Percentiles rank a stretch among this genome's conserved stretches.
Evolutionary conservation across 768 basidiomycete species (phyloP).

Genomic region (Ramaria rubella): DNA sequence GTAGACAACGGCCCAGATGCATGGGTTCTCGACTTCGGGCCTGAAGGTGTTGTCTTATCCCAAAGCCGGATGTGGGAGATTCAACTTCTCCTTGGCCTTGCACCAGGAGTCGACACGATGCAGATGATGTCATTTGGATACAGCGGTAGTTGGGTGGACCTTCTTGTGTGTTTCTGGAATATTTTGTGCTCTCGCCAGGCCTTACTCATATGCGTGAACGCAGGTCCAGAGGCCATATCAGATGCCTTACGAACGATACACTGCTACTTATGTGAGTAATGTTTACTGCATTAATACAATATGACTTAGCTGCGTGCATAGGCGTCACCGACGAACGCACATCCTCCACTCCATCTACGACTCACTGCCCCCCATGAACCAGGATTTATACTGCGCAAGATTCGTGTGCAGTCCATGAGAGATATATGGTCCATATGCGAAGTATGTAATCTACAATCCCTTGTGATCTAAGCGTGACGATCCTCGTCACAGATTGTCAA

Average conservation of each 20-base stretch:
- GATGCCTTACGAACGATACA: slow-evolving; percentile 53
- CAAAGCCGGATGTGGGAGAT: slow-evolving; percentile 71
- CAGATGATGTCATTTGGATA: slow-evolving; percentile 30
- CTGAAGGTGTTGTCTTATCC: slow-evolving; percentile 63
- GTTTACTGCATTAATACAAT: neutral
- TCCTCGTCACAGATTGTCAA: slow-evolving; percentile 49
- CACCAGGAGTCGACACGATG: slow-evolving; percentile 35
- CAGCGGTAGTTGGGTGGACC: slow-evolving; percentile 57
- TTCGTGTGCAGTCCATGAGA: slow-evolving; percentile 65
- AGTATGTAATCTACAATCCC: slow-evolving; percentile 31
- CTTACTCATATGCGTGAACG: slow-evolving; percentile 19
- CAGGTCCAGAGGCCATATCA: neutral
- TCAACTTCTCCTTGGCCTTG: slow-evolving; percentile 53
- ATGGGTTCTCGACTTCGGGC: slow-evolving; percentile 74
- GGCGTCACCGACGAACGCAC: slow-evolving; percentile 57
- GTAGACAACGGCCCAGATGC: slow-evolving; percentile 24
- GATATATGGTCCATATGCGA: slow-evolving; percentile 74
- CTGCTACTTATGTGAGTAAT: slow-evolving; percentile 54
- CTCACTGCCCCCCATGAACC: slow-evolving; percentile 67
- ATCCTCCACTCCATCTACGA: slow-evolving; percentile 65
- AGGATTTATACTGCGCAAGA: slow-evolving; percentile 63
- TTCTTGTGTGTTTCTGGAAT: slow-evolving; percentile 47
- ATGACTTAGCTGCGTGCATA: slow-evolving; percentile 20
- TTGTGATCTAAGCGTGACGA: neutral
- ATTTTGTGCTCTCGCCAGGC: neutral